Percentiles rank a stretch among this genome's conserved stretches.
Conservation (phyloP, 768 basidiomycete species). For the Kwoniella botswanensis region DNA sequence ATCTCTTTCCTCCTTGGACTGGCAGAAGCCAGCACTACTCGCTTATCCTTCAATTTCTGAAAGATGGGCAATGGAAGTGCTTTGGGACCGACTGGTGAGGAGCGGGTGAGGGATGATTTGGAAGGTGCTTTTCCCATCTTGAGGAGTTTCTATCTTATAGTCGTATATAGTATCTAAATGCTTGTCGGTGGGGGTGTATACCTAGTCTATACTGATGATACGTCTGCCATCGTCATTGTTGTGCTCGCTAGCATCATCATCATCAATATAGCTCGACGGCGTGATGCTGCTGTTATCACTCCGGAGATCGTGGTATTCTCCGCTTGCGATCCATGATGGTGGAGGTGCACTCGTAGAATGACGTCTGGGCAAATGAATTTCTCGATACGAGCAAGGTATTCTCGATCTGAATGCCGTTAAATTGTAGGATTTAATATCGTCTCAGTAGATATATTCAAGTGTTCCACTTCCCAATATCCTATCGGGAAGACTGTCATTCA, state of each 20-base stretch:
- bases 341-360: constrained; percentile 6
- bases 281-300: too few relatives aligned
- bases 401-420: constrained; percentile 14
- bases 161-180: too few relatives aligned
- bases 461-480: too few relatives aligned
- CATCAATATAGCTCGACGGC: too few relatives aligned
- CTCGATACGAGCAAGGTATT: background rate
- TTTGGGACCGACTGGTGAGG: constrained; percentile 46
- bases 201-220: too few relatives aligned
- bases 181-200: too few relatives aligned
- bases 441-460: too few relatives aligned
- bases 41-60: constrained; percentile 73
- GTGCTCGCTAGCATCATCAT: too few relatives aligned
- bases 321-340: background rate
- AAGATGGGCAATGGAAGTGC: constrained; percentile 57
- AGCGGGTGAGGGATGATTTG: constrained; percentile 15
- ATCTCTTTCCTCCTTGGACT: constrained; percentile 86
- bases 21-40: constrained; percentile 82
- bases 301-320: too few relatives aligned
- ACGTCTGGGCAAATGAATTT: background rate
- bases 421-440: too few relatives aligned
- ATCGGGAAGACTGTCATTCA: background rate
- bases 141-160: background rate
- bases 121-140: constrained; percentile 15
- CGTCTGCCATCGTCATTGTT: too few relatives aligned